phyloP scores from a whole-genome alignment of 768 basidiomycete species.

The Coprinopsis sp. region DNA sequence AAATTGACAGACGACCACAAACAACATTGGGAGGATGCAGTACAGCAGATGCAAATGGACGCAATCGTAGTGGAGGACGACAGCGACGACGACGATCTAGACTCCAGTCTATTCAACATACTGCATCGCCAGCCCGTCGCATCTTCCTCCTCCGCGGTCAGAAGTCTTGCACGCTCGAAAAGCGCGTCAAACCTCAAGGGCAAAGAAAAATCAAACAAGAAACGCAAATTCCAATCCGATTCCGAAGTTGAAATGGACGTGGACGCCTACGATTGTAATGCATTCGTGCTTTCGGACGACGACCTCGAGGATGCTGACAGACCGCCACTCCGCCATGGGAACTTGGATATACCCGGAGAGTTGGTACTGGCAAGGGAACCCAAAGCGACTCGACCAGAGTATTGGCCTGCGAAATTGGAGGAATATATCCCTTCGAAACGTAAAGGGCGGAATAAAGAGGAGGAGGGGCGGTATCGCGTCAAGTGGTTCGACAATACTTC shows the following conservation, averaged over 20 bases:
- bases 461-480: slow-evolving; percentile 44
- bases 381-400: slow-evolving; percentile 27
- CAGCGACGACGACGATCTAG: too few species aligned
- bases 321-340: not conserved
- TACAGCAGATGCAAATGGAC: too few species aligned
- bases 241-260: slow-evolving; percentile 9
- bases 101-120: too few species aligned
- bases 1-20: slow-evolving; percentile 5
- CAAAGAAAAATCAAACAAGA: not conserved
- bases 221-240: slow-evolving; percentile 22
- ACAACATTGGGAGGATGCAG: not conserved
- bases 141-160: too few species aligned
- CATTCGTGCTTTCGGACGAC: not conserved
- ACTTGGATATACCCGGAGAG: slow-evolving; percentile 39
- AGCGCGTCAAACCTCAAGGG: not conserved
- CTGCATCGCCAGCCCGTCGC: too few species aligned
- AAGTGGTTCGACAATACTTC: slow-evolving; percentile 53
- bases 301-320: not conserved
- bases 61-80: too few species aligned
- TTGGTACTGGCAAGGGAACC: slow-evolving; percentile 48
- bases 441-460: slow-evolving; percentile 25
- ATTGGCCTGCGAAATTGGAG: slow-evolving; percentile 68
- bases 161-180: not conserved
- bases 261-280: not conserved
- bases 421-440: slow-evolving; percentile 41